A percentile compares a stretch with the other conserved stretches of the same genome.
phyloP scores from a whole-genome alignment of 805 yeast species.

The Yamadazyma laniorum region DNA sequence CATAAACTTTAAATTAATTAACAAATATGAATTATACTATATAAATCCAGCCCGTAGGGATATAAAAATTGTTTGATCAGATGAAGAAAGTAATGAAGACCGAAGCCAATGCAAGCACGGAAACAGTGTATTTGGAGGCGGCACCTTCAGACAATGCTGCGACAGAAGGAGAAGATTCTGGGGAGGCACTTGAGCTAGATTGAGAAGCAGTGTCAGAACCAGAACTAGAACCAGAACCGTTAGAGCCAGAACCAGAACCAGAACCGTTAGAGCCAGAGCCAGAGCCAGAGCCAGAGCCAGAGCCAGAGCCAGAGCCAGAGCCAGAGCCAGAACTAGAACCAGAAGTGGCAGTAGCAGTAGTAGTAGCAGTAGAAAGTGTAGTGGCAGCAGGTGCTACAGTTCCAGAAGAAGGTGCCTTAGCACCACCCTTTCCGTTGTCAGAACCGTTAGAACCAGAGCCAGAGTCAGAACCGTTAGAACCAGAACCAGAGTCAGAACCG shows the following conservation, averaged over 20 bases:
- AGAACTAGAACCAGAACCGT: slow-evolving; percentile 5
- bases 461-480: slow-evolving; percentile 4
- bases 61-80: not conserved
- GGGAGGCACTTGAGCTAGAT: not conserved
- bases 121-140: slow-evolving; percentile 7
- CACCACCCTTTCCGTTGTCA: too few species aligned
- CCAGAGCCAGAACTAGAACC: slow-evolving; percentile 5
- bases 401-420: too few species aligned
- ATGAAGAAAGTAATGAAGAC: slow-evolving; percentile 4
- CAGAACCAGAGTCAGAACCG: slow-evolving; percentile 4
- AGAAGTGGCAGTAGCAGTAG: slow-evolving; percentile 6
- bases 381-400: too few species aligned
- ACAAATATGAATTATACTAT: not conserved
- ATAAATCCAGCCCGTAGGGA: not conserved
- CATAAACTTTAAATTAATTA: too few species aligned
- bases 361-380: not conserved
- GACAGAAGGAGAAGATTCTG: slow-evolving; percentile 7
- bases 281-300: not conserved
- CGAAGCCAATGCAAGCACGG: slow-evolving; percentile 6
- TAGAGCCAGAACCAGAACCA: slow-evolving; percentile 5
- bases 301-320: too few species aligned
- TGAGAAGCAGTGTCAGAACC: slow-evolving; percentile 1
- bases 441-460: slow-evolving; percentile 7
- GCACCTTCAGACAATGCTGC: slow-evolving; percentile 7
- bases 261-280: not conserved